Percentiles rank a stretch among this genome's conserved stretches.
Conservation (phyloP, 2,329 filamentous ascomycete species). For the Sclerotinia trifoliorum region DNA sequence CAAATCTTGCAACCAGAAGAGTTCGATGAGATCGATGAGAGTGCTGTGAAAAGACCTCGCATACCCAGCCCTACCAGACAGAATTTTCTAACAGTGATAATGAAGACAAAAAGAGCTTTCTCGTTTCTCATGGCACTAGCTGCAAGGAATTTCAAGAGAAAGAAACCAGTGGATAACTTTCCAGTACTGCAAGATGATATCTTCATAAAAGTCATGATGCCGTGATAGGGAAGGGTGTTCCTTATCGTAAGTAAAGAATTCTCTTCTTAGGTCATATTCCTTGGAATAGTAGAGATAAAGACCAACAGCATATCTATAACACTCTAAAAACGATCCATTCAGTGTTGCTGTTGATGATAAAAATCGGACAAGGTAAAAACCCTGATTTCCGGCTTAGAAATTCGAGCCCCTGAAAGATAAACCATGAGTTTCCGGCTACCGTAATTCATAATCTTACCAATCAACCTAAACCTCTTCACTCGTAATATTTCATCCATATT, state of each 20-base stretch:
- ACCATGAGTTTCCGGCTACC: background rate
- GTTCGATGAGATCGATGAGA: background rate
- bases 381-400: constrained; percentile 2
- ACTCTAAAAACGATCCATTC: background rate
- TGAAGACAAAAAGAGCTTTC: background rate
- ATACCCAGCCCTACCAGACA: background rate
- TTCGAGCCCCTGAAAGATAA: background rate
- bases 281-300: background rate
- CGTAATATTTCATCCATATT: background rate
- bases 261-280: background rate
- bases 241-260: background rate
- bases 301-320: background rate
- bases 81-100: background rate
- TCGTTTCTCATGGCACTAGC: background rate
- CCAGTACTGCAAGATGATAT: background rate
- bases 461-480: background rate
- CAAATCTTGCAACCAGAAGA: background rate
- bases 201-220: background rate
- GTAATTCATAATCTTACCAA: background rate
- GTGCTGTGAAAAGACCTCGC: background rate
- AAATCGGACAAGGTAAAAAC: background rate
- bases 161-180: background rate
- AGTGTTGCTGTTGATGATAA: background rate
- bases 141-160: background rate
- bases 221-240: background rate